phyloP scores from a whole-genome alignment of 1,284 basidiomycete genomes.

The Fomitopsis pinicola region DNA sequence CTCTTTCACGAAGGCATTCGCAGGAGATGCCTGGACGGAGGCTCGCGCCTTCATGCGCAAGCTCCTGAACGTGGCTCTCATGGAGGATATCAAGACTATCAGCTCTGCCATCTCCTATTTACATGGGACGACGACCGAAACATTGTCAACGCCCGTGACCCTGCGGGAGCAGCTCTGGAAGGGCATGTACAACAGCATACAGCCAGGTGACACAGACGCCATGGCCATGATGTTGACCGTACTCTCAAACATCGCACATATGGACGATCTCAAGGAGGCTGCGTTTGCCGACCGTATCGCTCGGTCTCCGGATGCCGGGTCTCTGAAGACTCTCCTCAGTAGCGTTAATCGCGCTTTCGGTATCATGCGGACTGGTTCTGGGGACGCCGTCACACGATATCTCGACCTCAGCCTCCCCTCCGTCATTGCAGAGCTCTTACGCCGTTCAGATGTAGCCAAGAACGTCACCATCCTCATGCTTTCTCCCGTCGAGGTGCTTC shows the following conservation, averaged over 20 bases:
- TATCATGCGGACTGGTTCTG: conserved; percentile 57
- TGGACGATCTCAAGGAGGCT: conserved; percentile 55
- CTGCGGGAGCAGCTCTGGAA: conserved; percentile 66
- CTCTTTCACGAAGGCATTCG: conserved; percentile 49
- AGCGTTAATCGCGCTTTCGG: conserved; percentile 57
- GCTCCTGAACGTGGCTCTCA: conserved; percentile 41
- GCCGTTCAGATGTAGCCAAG: conserved; percentile 46
- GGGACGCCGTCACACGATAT: conserved; percentile 56
- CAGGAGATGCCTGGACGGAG: conserved; percentile 44
- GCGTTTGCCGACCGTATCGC: conserved; percentile 42
- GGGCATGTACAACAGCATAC: conserved; percentile 55
- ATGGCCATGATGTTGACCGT: conserved; percentile 53
- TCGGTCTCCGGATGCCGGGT: conserved; percentile 22
- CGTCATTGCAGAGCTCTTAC: conserved; percentile 49
- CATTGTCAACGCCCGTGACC: conserved; percentile 18
- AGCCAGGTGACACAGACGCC: conserved; percentile 53
- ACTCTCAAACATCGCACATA: conserved; percentile 56
- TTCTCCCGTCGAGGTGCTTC: conserved; percentile 74
- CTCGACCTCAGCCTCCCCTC: conserved; percentile 53
- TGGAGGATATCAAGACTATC: conserved; percentile 42
- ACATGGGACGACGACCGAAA: conserved; percentile 2
- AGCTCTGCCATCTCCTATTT: conserved; percentile 34
- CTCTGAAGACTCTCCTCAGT: conserved; percentile 32
- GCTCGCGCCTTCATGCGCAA: conserved; percentile 43
- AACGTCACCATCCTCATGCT: conserved; percentile 67